phyloP scores from a whole-genome alignment of 106 monocot genomes.

The Vanilla planifolia region DNA sequence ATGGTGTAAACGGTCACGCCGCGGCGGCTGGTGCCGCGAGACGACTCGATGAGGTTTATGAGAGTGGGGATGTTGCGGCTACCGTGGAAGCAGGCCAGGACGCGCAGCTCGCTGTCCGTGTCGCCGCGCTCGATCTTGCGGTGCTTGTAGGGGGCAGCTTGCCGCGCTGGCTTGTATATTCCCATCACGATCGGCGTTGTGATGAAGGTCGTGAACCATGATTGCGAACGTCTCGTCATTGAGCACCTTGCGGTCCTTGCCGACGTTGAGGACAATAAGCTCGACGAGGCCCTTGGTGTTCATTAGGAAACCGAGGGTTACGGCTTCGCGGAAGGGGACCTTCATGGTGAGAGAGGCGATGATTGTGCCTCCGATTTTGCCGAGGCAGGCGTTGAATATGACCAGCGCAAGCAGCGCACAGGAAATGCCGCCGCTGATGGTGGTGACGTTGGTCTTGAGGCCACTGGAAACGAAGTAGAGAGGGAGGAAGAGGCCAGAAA shows the following conservation, averaged over 20 bases:
- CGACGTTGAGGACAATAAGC: constrained; percentile 48
- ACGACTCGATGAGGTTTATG: constrained; percentile 34
- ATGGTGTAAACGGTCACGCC: constrained; percentile 26
- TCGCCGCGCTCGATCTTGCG: constrained; percentile 13
- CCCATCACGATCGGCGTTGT: constrained; percentile 34
- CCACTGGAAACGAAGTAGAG: constrained; percentile 49
- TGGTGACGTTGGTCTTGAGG: constrained; percentile 40
- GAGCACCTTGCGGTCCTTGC: constrained; percentile 26
- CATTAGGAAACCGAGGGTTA: constrained; percentile 39
- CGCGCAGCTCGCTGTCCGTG: constrained; percentile 20
- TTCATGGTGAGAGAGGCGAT: constrained; percentile 1
- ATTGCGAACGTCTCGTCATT: constrained; percentile 49
- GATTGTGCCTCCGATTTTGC: constrained; percentile 34
- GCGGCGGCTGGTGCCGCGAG: constrained; percentile 12
- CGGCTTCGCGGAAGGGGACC: constrained; percentile 27
- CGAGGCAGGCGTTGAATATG: constrained; percentile 25
- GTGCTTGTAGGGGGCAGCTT: constrained; percentile 21
- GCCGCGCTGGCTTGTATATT: constrained; percentile 32
- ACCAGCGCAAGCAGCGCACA: constrained; percentile 34
- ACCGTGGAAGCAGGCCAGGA: constrained; percentile 39
- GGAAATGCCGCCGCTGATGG: constrained; percentile 24
- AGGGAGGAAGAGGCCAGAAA: constrained; percentile 37
- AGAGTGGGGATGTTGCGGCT: constrained; percentile 26
- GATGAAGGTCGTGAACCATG: constrained; percentile 46
- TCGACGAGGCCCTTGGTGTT: constrained; percentile 53